These are phyloP conservation scores for Pneumocystis oryctolagi DNA, from an alignment of 1,139 yeast species.

Conservation along the genomic window DNA sequence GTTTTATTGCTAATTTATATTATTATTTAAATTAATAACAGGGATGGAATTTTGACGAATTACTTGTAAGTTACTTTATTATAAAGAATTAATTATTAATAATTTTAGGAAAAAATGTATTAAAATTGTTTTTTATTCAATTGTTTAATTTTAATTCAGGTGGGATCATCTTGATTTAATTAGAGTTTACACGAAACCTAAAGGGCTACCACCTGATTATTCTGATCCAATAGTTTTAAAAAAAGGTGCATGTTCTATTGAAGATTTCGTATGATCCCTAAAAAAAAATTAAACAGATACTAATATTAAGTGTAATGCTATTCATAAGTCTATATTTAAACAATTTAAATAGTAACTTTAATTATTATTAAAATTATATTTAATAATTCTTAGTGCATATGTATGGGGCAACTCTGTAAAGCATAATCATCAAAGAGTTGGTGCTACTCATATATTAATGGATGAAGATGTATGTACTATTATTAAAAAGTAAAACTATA, in stretches of 20 bases:
- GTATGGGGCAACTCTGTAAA: constrained; percentile 10
- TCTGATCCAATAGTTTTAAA: constrained; percentile 85
- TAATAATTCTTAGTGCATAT: constrained; percentile 23
- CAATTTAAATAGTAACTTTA: constrained; percentile 67
- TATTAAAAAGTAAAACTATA: constrained; percentile 43
- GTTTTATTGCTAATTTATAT: not conserved
- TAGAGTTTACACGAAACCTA: constrained; percentile 92
- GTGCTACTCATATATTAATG: constrained; percentile 61
- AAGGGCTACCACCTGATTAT: constrained; percentile 87
- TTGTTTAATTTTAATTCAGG: not conserved
- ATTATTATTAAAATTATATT: constrained; percentile 33
- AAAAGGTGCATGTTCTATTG: constrained; percentile 67
- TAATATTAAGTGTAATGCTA: constrained; percentile 54
- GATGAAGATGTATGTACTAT: constrained; percentile 97
- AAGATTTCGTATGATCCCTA: constrained; percentile 44
- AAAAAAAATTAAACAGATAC: not conserved
- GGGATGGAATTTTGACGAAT: constrained; percentile 93
- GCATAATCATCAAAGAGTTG: constrained; percentile 33
- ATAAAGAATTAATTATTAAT: not conserved
- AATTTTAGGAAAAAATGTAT: not conserved
- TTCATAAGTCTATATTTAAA: constrained; percentile 83
- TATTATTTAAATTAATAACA: not conserved
- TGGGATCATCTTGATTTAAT: constrained; percentile 84
- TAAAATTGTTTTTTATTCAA: not conserved
- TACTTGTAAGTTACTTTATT: constrained; percentile 55